Percentiles rank a stretch among this genome's conserved stretches.
These are phyloP conservation scores for Rhodotorula toruloides DNA, from an alignment of 768 basidiomycete genomes.

Conservation along the genomic window DNA sequence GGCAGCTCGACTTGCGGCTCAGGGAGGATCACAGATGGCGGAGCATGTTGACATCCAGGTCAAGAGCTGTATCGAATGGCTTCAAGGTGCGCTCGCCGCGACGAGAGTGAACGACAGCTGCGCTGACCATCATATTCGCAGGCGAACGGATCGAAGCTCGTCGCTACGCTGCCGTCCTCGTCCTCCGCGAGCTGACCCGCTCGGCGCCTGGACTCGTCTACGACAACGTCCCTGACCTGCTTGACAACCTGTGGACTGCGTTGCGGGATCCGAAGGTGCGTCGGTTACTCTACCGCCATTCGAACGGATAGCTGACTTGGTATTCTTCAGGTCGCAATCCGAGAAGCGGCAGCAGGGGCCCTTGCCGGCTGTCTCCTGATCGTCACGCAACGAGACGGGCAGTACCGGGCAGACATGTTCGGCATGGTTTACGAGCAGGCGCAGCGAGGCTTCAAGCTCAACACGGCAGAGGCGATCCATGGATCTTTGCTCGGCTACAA, in stretches of 20 bases:
- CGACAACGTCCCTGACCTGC: slow-evolving; percentile 75
- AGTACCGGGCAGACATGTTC: slow-evolving; percentile 57
- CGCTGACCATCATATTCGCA: slow-evolving; percentile 55
- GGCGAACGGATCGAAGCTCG: slow-evolving; percentile 73
- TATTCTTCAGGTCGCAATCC: slow-evolving; percentile 58
- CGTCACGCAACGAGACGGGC: slow-evolving; percentile 63
- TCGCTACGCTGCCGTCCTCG: slow-evolving; percentile 87
- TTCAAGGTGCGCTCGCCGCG: slow-evolving; percentile 32
- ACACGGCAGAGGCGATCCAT: slow-evolving; percentile 81
- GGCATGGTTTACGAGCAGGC: slow-evolving; percentile 83
- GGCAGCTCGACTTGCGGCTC: slow-evolving; percentile 36
- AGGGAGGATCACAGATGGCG: slow-evolving; percentile 40
- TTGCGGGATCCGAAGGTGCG: slow-evolving; percentile 74
- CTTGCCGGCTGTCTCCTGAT: slow-evolving; percentile 90
- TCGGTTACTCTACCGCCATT: neutral
- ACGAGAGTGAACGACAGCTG: accelerated
- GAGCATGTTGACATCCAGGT: slow-evolving; percentile 42
- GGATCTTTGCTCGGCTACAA: slow-evolving; percentile 87
- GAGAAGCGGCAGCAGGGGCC: slow-evolving; percentile 88
- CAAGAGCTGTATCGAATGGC: slow-evolving; percentile 43
- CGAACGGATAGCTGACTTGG: neutral
- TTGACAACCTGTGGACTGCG: slow-evolving; percentile 88
- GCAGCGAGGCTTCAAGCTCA: slow-evolving; percentile 61
- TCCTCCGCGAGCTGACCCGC: slow-evolving; percentile 84
- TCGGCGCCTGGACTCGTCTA: slow-evolving; percentile 66